These are phyloP conservation scores for Areca catechu DNA, from an alignment of 176 grass and related monocot genomes.

Conservation along the genomic window DNA sequence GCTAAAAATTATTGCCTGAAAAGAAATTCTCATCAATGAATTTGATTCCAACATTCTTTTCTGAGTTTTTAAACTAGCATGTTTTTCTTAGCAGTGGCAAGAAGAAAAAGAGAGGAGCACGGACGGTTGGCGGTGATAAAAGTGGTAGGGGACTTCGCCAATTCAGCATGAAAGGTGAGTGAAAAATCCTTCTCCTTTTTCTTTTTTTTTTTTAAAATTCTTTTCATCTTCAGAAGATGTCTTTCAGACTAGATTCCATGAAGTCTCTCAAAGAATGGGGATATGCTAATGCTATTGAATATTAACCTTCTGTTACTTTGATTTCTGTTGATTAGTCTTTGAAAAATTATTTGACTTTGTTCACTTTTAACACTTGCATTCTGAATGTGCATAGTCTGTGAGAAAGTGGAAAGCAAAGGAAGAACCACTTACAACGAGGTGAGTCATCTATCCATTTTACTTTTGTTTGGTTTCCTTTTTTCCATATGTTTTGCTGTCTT, in stretches of 20 bases:
- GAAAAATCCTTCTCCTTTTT: neutral
- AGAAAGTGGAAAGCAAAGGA: conserved; percentile 99
- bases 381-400: conserved; percentile 47
- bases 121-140: conserved; percentile 73
- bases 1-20: too few relatives aligned
- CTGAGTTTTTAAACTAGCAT: conserved; percentile 5
- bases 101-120: conserved; percentile 84
- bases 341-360: neutral
- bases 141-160: conserved; percentile 88
- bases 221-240: neutral
- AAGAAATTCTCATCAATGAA: too few relatives aligned
- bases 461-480: conserved; percentile 16
- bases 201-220: neutral
- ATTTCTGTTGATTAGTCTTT: too few relatives aligned
- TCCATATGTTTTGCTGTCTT: conserved; percentile 3
- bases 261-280: neutral
- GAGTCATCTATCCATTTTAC: too few relatives aligned
- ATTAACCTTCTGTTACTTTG: neutral
- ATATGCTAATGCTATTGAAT: too few relatives aligned
- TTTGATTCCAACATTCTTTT: neutral
- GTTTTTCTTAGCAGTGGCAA: conserved; percentile 43
- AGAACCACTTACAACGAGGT: conserved; percentile 99
- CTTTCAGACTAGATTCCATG: conserved; percentile 4
- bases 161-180: conserved; percentile 94
- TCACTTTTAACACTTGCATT: neutral